Evolutionary conservation across 148 eudicot genomes (phyloP).

Genomic region (Gaultheria prostrata): DNA sequence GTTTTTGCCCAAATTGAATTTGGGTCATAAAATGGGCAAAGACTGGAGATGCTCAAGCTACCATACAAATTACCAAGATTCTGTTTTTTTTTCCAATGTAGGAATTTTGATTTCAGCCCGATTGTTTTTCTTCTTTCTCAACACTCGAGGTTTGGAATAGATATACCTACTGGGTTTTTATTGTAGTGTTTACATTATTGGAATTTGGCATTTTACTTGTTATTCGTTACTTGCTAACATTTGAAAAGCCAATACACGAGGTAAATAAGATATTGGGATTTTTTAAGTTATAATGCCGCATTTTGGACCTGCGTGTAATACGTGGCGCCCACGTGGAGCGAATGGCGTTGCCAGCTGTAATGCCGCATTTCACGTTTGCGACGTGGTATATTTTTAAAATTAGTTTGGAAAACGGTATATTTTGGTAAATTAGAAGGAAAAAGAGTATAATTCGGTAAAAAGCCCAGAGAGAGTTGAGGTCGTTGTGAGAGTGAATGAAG

Average conservation of each 20-base stretch:
- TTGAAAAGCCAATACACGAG: not conserved
- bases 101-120: not conserved
- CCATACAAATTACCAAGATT: not conserved
- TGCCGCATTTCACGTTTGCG: too few relatives aligned
- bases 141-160: not conserved
- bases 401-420: too few relatives aligned
- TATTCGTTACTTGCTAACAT: not conserved
- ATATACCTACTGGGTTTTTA: not conserved
- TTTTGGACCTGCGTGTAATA: too few relatives aligned
- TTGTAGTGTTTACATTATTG: not conserved
- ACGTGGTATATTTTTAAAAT: too few relatives aligned
- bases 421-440: too few relatives aligned
- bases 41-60: too few relatives aligned
- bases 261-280: not conserved
- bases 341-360: too few relatives aligned
- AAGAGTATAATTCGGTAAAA: too few relatives aligned
- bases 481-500: not conserved
- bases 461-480: not conserved
- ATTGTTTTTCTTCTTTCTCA: not conserved
- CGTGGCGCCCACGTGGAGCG: too few relatives aligned
- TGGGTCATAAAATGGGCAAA: too few relatives aligned
- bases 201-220: not conserved
- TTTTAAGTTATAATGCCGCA: too few relatives aligned
- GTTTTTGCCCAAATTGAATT: too few relatives aligned
- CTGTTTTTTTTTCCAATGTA: not conserved